A percentile compares a stretch with the other conserved stretches of the same genome.
phyloP scores from a whole-genome alignment of 1,284 basidiomycete genomes.

The Puccinia hordei region DNA sequence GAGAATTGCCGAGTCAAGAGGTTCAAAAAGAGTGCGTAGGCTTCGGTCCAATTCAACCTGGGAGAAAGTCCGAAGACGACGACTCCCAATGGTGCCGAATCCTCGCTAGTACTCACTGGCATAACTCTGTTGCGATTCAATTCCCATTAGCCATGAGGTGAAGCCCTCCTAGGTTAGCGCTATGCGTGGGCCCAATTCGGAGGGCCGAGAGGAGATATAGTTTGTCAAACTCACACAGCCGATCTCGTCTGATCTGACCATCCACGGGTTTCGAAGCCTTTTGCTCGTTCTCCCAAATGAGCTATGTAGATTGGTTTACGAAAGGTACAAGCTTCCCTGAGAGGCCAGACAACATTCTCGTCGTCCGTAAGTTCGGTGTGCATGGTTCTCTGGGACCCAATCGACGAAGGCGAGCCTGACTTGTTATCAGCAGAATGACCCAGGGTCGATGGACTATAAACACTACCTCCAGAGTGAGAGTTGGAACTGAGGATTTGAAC shows the following conservation, averaged over 20 bases:
- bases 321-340: slow-evolving; percentile 47
- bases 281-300: slow-evolving; percentile 36
- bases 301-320: slow-evolving; percentile 41
- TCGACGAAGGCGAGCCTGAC: slow-evolving; percentile 4
- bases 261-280: slow-evolving; percentile 34
- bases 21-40: slow-evolving; percentile 46
- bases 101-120: slow-evolving; percentile 46
- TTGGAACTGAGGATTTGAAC: slow-evolving; percentile 19
- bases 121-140: slow-evolving; percentile 30
- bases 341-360: slow-evolving; percentile 29
- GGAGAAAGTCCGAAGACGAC: slow-evolving; percentile 50
- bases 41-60: slow-evolving; percentile 47
- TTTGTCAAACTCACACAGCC: slow-evolving; percentile 30
- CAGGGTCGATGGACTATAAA: not conserved
- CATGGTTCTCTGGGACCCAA: slow-evolving; percentile 11
- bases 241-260: slow-evolving; percentile 40
- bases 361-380: slow-evolving; percentile 24
- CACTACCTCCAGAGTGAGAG: not conserved
- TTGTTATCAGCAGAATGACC: not conserved
- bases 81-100: slow-evolving; percentile 35
- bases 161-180: not conserved
- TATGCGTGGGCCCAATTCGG: not conserved
- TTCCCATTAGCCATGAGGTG: not conserved
- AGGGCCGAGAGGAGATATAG: not conserved
- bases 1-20: slow-evolving; percentile 42